These are phyloP conservation scores for Apodospora peruviana DNA, from an alignment of 495 filamentous ascomycete species.

Conservation along the genomic window DNA sequence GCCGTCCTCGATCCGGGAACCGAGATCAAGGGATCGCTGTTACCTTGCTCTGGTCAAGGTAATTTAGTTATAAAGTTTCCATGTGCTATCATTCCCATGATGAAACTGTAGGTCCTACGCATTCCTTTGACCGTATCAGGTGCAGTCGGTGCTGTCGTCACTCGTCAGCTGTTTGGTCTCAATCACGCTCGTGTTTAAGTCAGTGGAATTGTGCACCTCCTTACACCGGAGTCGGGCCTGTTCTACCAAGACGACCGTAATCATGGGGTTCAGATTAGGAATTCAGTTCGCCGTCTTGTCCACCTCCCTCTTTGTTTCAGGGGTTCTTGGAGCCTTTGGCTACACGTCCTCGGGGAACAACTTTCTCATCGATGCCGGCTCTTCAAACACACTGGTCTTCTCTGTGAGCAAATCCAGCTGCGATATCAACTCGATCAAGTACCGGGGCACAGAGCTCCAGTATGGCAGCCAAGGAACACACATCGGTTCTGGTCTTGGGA, in stretches of 20 bases:
- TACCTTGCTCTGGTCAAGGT: no score
- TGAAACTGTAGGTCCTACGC: no score
- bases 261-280: slow-evolving; percentile 14
- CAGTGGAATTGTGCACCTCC: no score
- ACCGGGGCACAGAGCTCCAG: slow-evolving; percentile 53
- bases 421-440: slow-evolving; percentile 60
- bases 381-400: slow-evolving; percentile 49
- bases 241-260: no score
- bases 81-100: no score
- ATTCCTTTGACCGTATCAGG: no score
- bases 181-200: no score
- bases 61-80: background rate
- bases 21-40: slow-evolving; percentile 8
- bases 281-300: slow-evolving; percentile 21
- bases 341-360: slow-evolving; percentile 36
- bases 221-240: no score
- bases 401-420: slow-evolving; percentile 52
- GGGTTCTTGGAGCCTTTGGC: slow-evolving; percentile 33
- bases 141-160: no score
- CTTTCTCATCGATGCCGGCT: slow-evolving; percentile 51
- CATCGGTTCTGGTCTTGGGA: slow-evolving; percentile 56
- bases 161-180: no score
- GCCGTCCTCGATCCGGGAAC: slow-evolving; percentile 5
- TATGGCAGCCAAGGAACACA: slow-evolving; percentile 48
- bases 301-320: slow-evolving; percentile 28